These are phyloP conservation scores for Moesziomyces globuligerus DNA, from an alignment of 1,284 basidiomycete genomes.

Conservation along the genomic window DNA sequence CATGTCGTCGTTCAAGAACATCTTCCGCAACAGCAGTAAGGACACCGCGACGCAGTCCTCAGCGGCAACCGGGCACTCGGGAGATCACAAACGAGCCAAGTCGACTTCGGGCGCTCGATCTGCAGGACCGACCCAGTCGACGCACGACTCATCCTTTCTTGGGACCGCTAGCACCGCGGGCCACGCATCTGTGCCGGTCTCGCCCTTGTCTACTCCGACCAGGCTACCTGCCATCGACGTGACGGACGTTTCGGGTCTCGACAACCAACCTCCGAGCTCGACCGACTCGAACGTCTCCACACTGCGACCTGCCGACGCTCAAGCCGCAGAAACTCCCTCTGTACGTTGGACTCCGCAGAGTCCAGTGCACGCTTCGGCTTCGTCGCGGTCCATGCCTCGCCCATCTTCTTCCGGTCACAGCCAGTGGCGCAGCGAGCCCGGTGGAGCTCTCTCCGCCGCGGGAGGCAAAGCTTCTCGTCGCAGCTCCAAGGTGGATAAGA, in stretches of 20 bases:
- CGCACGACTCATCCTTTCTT: slow-evolving; percentile 6
- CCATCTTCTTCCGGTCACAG: slow-evolving; percentile 19
- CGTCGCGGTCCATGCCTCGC: slow-evolving; percentile 26
- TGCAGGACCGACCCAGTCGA: slow-evolving; percentile 2
- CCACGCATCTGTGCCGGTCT: slow-evolving; percentile 27
- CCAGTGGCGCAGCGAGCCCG: slow-evolving; percentile 27
- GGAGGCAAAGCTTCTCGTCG: slow-evolving; percentile 32
- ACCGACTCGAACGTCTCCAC: slow-evolving; percentile 20
- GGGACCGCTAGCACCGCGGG: slow-evolving; percentile 1
- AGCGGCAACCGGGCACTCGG: neutral
- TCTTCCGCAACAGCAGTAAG: slow-evolving; percentile 38
- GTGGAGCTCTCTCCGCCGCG: neutral
- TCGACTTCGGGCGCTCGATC: slow-evolving; percentile 6
- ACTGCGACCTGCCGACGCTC: neutral
- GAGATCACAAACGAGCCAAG: slow-evolving; percentile 21
- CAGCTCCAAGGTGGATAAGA: slow-evolving; percentile 36
- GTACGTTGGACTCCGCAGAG: slow-evolving; percentile 3
- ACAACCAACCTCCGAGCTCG: slow-evolving; percentile 4
- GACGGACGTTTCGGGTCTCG: slow-evolving; percentile 31
- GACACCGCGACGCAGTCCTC: slow-evolving; percentile 10
- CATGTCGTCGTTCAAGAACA: slow-evolving; percentile 48
- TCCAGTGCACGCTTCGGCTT: neutral
- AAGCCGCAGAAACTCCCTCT: neutral
- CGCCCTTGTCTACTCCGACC: slow-evolving; percentile 24
- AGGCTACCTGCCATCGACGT: slow-evolving; percentile 42